Evolutionary conservation across 2,329 filamentous ascomycete species (phyloP).

Genomic region (Fusarium coffeatum): DNA sequence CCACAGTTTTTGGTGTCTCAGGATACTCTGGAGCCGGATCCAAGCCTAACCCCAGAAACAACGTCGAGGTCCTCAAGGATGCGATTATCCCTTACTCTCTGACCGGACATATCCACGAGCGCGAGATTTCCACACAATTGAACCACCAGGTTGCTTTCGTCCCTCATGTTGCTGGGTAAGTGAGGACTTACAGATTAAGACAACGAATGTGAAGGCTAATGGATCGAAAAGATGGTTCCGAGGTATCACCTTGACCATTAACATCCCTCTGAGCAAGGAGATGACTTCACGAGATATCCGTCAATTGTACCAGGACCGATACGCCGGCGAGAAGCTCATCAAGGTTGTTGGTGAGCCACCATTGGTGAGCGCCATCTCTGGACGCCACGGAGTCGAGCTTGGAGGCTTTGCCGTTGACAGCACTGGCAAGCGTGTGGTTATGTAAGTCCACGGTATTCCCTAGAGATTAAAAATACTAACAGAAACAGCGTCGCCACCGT

Average conservation of each 20-base stretch:
- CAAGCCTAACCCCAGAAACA: conserved; percentile 94
- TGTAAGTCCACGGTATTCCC: conserved; percentile 52
- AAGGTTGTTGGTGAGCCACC: conserved; percentile 83
- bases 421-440: conserved; percentile 89
- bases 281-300: conserved; percentile 94
- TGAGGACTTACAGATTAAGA: neutral
- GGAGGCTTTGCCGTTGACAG: conserved; percentile 93
- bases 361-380: conserved; percentile 58
- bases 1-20: conserved; percentile 88
- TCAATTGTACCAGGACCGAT: conserved; percentile 94
- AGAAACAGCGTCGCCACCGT: conserved; percentile 2
- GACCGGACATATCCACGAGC: conserved; percentile 95
- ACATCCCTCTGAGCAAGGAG: conserved; percentile 83
- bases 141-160: conserved; percentile 83
- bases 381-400: conserved; percentile 91
- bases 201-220: neutral
- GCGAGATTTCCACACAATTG: conserved; percentile 85
- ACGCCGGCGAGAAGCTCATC: conserved; percentile 94
- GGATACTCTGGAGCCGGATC: conserved; percentile 91
- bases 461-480: conserved; percentile 20
- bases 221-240: conserved; percentile 78
- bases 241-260: conserved; percentile 92
- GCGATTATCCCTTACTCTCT: conserved; percentile 80
- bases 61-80: conserved; percentile 82
- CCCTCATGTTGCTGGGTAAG: conserved; percentile 74